These are phyloP conservation scores for Monosporascus sp. DNA, from an alignment of 2,329 filamentous ascomycete species.

Conservation along the genomic window DNA sequence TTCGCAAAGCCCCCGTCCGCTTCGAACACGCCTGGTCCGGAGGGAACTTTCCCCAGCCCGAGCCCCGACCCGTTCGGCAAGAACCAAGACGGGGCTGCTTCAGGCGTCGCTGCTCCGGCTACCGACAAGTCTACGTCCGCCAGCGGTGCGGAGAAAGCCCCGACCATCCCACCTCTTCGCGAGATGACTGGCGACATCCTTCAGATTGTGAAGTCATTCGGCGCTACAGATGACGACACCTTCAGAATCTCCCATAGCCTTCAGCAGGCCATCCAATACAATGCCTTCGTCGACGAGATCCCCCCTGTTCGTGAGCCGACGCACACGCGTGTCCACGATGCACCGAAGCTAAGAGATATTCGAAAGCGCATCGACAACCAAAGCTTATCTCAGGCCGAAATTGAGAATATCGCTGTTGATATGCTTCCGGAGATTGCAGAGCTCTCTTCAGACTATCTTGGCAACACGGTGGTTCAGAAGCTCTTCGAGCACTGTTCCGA, in stretches of 20 bases:
- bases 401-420: conserved; percentile 83
- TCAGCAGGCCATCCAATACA: conserved; percentile 70
- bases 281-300: conserved; percentile 73
- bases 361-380: conserved; percentile 97
- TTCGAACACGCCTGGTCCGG: conserved; percentile 82
- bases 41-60: conserved; percentile 81
- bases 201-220: conserved; percentile 82
- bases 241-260: conserved; percentile 67
- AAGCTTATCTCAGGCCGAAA: conserved; percentile 76
- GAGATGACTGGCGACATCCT: conserved; percentile 81
- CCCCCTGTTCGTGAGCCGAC: conserved; percentile 84
- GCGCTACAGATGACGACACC: conserved; percentile 74
- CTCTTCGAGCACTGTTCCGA: conserved; percentile 96
- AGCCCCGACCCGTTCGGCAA: conserved; percentile 80
- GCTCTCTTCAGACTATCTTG: conserved; percentile 89
- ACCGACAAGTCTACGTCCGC: conserved; percentile 22
- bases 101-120: conserved; percentile 38
- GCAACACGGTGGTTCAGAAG: conserved; percentile 99
- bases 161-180: conserved; percentile 65
- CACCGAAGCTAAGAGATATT: conserved; percentile 90
- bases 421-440: conserved; percentile 98
- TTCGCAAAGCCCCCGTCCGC: conserved; percentile 94
- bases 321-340: conserved; percentile 85
- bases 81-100: conserved; percentile 40
- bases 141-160: conserved; percentile 40